These are phyloP conservation scores for Prunus mongolica DNA, from an alignment of 306 rosid species.

Conservation along the genomic window DNA sequence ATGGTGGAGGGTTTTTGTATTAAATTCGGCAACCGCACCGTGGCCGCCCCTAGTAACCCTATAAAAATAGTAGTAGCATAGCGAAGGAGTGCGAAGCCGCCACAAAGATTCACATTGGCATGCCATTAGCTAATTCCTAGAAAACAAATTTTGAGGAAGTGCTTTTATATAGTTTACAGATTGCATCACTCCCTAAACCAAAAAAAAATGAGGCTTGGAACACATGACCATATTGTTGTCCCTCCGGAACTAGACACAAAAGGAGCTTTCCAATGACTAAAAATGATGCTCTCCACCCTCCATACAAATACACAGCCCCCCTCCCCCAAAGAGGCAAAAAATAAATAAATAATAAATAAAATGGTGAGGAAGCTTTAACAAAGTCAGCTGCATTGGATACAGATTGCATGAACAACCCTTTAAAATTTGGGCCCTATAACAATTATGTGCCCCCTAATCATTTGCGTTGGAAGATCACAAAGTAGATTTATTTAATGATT, in stretches of 20 bases:
- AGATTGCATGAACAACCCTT: conserved; percentile 1
- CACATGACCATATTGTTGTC: conserved; percentile 38
- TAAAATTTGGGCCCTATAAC: not conserved
- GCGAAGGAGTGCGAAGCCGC: conserved; percentile 15
- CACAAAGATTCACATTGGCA: conserved; percentile 20
- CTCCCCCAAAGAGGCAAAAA: not conserved
- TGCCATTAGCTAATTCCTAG: conserved; percentile 12
- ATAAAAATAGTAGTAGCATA: not conserved
- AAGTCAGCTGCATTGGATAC: conserved; percentile 17
- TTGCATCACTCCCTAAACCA: conserved; percentile 18
- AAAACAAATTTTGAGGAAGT: conserved; percentile 16
- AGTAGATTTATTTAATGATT: not conserved
- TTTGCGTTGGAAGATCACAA: not conserved
- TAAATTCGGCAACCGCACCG: no score
- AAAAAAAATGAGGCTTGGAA: conserved; percentile 8
- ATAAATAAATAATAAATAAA: not conserved
- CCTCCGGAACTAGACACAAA: conserved; percentile 63
- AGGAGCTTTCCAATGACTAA: conserved; percentile 34
- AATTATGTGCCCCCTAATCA: not conserved
- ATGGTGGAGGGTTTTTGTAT: not conserved
- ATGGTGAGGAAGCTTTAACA: conserved; percentile 14
- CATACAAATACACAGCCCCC: not conserved
- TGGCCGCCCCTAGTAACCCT: not conserved
- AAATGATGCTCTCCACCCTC: conserved; percentile 62
- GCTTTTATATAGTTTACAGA: conserved; percentile 25